Conservation (phyloP, 345 rosid genomes). For the Populus davidiana region DNA sequence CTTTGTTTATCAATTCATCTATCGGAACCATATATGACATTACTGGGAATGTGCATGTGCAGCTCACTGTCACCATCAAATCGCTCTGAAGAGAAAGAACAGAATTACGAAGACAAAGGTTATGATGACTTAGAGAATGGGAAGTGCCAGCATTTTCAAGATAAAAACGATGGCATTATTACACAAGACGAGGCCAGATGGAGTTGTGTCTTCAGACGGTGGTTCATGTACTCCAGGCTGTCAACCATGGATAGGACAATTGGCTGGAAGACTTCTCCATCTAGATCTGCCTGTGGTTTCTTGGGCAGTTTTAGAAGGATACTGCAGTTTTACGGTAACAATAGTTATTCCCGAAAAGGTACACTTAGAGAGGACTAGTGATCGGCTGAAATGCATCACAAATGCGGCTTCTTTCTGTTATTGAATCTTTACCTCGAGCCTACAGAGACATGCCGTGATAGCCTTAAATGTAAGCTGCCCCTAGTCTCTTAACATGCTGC, state of each 20-base stretch:
- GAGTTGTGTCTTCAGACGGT: constrained; percentile 32
- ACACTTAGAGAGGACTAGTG: constrained; percentile 15
- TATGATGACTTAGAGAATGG: constrained; percentile 27
- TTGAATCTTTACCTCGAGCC: not conserved
- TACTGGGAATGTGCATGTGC: constrained; percentile 26
- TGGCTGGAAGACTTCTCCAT: constrained; percentile 14
- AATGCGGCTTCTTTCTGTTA: not conserved
- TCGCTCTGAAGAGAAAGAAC: constrained; percentile 13
- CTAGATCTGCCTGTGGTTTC: constrained; percentile 30
- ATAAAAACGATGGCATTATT: constrained; percentile 7
- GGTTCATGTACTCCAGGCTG: constrained; percentile 41
- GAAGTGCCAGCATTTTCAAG: not conserved
- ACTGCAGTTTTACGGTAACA: constrained; percentile 35
- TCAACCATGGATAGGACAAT: constrained; percentile 21
- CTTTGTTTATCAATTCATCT: not conserved
- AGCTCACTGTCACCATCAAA: constrained; percentile 28
- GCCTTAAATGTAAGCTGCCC: not conserved
- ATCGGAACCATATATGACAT: not conserved
- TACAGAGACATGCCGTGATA: not conserved
- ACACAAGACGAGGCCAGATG: constrained; percentile 7
- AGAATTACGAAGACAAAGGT: constrained; percentile 11
- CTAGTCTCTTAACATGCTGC: not conserved
- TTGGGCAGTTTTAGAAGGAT: constrained; percentile 38
- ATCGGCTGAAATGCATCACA: not conserved
- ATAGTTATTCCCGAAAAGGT: constrained; percentile 20